Percentiles rank a stretch among this genome's conserved stretches.
These are phyloP conservation scores for Paspalum notatum DNA, from an alignment of 176 grass and related monocot species.

Conservation along the genomic window DNA sequence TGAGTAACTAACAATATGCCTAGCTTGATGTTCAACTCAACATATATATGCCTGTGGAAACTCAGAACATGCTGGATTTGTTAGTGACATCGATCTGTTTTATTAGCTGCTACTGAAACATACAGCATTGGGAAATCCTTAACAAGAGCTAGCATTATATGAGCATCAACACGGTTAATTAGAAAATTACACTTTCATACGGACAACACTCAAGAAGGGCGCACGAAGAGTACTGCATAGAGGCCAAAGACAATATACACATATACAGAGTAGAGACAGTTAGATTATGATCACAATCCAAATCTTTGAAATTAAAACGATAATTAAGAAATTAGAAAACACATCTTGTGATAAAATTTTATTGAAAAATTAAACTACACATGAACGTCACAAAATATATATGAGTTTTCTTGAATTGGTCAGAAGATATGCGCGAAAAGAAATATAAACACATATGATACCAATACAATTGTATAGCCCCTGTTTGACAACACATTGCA, in stretches of 20 bases:
- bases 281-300: background rate
- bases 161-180: background rate
- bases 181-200: background rate
- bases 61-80: background rate
- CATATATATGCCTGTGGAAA: too few species aligned
- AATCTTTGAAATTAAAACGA: too few species aligned
- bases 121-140: background rate
- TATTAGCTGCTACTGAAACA: background rate
- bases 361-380: background rate
- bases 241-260: background rate
- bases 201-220: background rate
- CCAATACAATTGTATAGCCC: background rate
- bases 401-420: too few species aligned
- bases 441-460: conserved; percentile 34
- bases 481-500: background rate
- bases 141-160: too few species aligned
- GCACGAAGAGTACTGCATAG: background rate
- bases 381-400: background rate
- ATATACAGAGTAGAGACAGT: background rate
- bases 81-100: background rate
- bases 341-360: background rate
- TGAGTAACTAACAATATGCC: background rate
- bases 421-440: too few species aligned
- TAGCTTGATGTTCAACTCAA: background rate
- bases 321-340: background rate